Evolutionary conservation across 1,284 basidiomycete genomes (phyloP).

Genomic region (Cryptococcus sp.): DNA sequence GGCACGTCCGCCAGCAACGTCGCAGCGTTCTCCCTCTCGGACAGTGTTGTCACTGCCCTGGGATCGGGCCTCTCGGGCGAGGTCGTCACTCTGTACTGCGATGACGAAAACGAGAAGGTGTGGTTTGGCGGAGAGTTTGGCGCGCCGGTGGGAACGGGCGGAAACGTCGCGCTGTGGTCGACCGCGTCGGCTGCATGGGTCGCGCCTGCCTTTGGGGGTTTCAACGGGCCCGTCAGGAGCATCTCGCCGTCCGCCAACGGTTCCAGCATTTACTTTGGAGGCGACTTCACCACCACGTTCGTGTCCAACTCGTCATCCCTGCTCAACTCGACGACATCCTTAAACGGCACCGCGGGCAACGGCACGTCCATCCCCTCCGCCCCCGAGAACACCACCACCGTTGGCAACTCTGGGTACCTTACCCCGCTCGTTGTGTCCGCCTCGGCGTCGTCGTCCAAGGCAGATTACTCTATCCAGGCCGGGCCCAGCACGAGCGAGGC

Average conservation of each 20-base stretch:
- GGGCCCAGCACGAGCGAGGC: constrained; percentile 64
- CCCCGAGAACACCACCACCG: constrained; percentile 59
- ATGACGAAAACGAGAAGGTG: constrained; percentile 63
- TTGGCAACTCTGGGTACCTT: constrained; percentile 83
- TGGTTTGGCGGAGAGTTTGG: constrained; percentile 82
- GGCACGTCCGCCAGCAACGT: constrained; percentile 33
- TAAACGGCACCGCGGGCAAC: constrained; percentile 66
- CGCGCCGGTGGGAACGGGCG: constrained; percentile 48
- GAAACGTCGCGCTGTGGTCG: constrained; percentile 78
- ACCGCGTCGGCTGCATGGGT: constrained; percentile 59
- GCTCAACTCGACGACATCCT: constrained; percentile 56
- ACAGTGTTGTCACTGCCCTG: constrained; percentile 25
- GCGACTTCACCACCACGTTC: constrained; percentile 76
- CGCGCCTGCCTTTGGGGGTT: constrained; percentile 73
- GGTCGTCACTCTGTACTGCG: constrained; percentile 77
- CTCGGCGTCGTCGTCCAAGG: constrained; percentile 50
- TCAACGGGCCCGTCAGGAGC: constrained; percentile 72
- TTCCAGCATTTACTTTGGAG: constrained; percentile 77
- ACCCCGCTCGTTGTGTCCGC: constrained; percentile 72
- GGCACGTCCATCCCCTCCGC: constrained; percentile 47
- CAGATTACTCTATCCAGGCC: constrained; percentile 58
- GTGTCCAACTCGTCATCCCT: constrained; percentile 57
- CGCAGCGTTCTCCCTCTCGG: constrained; percentile 31
- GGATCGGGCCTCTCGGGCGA: constrained; percentile 57
- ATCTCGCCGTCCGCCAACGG: constrained; percentile 72